Evolutionary conservation across 495 filamentous ascomycete genomes (phyloP).

Genomic region (Talaromyces borbonicus): DNA sequence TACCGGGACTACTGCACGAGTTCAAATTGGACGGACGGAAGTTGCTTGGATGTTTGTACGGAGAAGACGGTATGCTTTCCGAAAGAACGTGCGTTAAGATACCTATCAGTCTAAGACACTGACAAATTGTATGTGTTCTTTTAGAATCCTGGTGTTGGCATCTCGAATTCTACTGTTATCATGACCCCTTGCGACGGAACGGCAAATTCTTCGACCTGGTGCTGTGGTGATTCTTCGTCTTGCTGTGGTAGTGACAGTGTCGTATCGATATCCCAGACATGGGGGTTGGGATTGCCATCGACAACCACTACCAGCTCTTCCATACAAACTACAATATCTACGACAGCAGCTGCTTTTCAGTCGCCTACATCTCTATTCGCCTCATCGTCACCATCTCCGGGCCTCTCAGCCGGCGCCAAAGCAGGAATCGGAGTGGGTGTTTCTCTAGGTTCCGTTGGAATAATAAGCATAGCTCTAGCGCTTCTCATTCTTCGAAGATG

Average conservation of each 20-base stretch:
- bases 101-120: not conserved
- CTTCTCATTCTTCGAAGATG: not conserved
- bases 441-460: not conserved
- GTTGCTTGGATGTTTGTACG: conserved; percentile 10
- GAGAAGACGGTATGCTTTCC: not conserved
- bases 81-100: not conserved
- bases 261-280: not conserved
- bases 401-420: not conserved
- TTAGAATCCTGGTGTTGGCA: not conserved
- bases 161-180: not conserved
- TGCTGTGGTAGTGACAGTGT: not conserved
- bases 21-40: conserved; percentile 5
- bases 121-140: too few species aligned
- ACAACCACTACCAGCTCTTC: not conserved
- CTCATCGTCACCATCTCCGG: not conserved
- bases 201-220: not conserved
- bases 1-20: conserved; percentile 12
- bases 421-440: not conserved
- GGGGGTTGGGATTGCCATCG: not conserved
- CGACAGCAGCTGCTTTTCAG: not conserved
- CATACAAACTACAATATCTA: not conserved
- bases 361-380: not conserved
- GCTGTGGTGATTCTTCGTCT: not conserved
- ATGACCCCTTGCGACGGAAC: not conserved
- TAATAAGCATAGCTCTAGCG: not conserved